Conservation (phyloP, 2,329 filamentous ascomycete genomes). For the Aspergillus awamori region DNA sequence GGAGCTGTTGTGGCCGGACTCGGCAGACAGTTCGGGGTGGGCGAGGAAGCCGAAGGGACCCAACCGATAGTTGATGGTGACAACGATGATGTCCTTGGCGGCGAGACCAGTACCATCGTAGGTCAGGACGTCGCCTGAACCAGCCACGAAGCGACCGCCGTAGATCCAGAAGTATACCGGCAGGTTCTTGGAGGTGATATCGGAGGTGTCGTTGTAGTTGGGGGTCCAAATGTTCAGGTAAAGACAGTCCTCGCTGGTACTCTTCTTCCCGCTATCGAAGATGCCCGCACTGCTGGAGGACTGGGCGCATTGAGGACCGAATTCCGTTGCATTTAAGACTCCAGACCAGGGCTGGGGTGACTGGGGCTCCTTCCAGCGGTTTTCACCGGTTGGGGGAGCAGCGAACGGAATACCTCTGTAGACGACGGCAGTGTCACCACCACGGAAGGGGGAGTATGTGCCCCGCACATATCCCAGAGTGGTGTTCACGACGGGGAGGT, state of each 20-base stretch:
- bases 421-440: slow-evolving; percentile 21
- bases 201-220: slow-evolving; percentile 24
- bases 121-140: slow-evolving; percentile 21
- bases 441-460: slow-evolving; percentile 24
- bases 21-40: slow-evolving; percentile 28
- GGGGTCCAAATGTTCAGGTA: slow-evolving; percentile 28
- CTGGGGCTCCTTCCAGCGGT: slow-evolving; percentile 15
- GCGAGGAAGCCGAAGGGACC: slow-evolving; percentile 40
- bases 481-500: slow-evolving; percentile 14
- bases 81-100: slow-evolving; percentile 26
- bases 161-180: slow-evolving; percentile 28
- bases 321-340: slow-evolving; percentile 19
- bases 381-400: slow-evolving; percentile 13
- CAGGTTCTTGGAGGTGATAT: slow-evolving; percentile 25
- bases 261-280: slow-evolving; percentile 35
- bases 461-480: slow-evolving; percentile 26
- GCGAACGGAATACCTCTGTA: slow-evolving; percentile 32
- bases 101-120: slow-evolving; percentile 28
- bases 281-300: slow-evolving; percentile 22
- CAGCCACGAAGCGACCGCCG: slow-evolving; percentile 21
- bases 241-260: slow-evolving; percentile 33
- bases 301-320: slow-evolving; percentile 31
- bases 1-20: slow-evolving; percentile 31
- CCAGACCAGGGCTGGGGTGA: slow-evolving; percentile 14
- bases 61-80: slow-evolving; percentile 29